Evolutionary conservation across 768 basidiomycete species (phyloP), one percentile per base, ranked within the genome.

Genomic region (Termitomyces sp.): DNA sequence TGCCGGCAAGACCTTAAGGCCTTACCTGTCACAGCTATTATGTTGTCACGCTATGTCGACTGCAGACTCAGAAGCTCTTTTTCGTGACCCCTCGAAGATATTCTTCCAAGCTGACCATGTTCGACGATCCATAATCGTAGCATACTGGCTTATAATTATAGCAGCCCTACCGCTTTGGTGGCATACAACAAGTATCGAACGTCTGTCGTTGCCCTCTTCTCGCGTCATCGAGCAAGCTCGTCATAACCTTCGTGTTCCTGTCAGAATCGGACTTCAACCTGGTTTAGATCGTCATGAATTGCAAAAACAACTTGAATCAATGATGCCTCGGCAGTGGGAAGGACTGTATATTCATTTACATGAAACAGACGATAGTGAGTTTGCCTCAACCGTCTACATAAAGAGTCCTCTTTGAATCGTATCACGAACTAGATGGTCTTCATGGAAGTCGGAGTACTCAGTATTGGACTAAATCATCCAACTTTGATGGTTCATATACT

Each of bases 151-250:
- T 31, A 74, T 94, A 32, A 81, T 97, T 40, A 65, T 96, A 38
- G 74, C 93, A 7, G 89, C 88, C 1, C 61, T 96, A 20, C 97
- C 97, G 3, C 81, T 93, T 53, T 99, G 97, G 97, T 98, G 94
- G 94, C 81, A 79, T 55, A 88, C 91, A 32, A 98, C 97, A 5
- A 91, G 91, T 64, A 96, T 98, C 34, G 83, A 95, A 69, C 85
- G 96, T 32, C 79, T 91, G 15, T 77, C 88, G 0, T 77, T 97
- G 12, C 93, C 96, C 1, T 76, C 80, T 8, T 72, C 75, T 47
- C 81, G 84, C 25, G 86, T 95, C 38, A 71, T 72, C 45, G 77
- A 80, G 6, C 80, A 87, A 66, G 77, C 82, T 47, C 71, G 74
- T 51, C 78, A 76, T 61, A 70, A 74, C 43, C 75, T 85, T 25